phyloP scores from a whole-genome alignment of 179 eudicot genomes.

The Silene vulgaris region DNA sequence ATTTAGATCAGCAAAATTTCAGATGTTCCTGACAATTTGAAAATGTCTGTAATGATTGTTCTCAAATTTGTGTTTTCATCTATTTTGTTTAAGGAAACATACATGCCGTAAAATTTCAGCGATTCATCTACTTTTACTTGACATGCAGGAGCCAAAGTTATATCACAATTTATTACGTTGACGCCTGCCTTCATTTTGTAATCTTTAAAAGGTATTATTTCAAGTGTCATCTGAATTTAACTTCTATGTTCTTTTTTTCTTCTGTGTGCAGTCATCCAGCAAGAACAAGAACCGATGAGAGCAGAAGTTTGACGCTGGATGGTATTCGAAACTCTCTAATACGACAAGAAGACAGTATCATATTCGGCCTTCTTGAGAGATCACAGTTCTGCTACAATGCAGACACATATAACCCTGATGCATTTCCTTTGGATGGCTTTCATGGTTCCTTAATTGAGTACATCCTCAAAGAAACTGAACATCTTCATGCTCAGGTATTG shows the following conservation, averaged over 20 bases:
- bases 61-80: neutral
- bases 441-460: constrained; percentile 70
- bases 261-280: constrained; percentile 24
- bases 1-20: neutral
- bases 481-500: constrained; percentile 73
- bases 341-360: constrained; percentile 94
- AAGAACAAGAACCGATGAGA: constrained; percentile 66
- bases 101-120: neutral
- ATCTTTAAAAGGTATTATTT: neutral
- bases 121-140: neutral
- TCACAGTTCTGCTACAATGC: constrained; percentile 81
- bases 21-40: neutral
- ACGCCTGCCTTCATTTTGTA: neutral
- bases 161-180: neutral
- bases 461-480: constrained; percentile 85
- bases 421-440: constrained; percentile 62
- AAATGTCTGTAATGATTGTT: neutral
- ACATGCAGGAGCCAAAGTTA: neutral
- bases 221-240: neutral
- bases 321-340: constrained; percentile 75
- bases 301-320: constrained; percentile 68
- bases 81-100: neutral
- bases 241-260: neutral
- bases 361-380: constrained; percentile 81
- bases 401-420: constrained; percentile 70